phyloP scores from a whole-genome alignment of 768 basidiomycete genomes.

The Phylloporus arenicola region DNA sequence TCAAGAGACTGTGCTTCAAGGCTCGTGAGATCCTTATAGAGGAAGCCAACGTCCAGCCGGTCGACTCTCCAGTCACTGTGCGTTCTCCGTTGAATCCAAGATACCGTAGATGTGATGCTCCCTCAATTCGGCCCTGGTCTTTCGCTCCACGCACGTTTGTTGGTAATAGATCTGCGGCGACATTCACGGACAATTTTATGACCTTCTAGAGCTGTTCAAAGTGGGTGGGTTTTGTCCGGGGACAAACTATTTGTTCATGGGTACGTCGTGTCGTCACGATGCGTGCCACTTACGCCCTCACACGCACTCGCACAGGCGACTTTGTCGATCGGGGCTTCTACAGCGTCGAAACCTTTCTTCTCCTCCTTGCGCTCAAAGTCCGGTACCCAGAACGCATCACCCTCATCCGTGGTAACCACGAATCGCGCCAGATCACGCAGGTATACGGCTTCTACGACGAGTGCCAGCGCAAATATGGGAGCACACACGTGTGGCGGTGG shows the following conservation, averaged over 20 bases:
- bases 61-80: conserved; percentile 94
- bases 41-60: conserved; percentile 94
- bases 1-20: conserved; percentile 91
- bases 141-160: neutral
- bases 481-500: conserved; percentile 93
- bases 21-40: conserved; percentile 96
- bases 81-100: conserved; percentile 26
- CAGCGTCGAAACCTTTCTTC: conserved; percentile 92
- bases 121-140: neutral
- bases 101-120: conserved; percentile 2
- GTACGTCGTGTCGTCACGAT: conserved; percentile 37
- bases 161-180: conserved; percentile 77
- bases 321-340: conserved; percentile 98
- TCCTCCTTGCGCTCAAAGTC: conserved; percentile 92
- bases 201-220: conserved; percentile 92
- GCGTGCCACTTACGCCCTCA: neutral
- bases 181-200: conserved; percentile 97
- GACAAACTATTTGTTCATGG: conserved; percentile 96
- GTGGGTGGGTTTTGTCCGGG: conserved; percentile 90
- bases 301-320: conserved; percentile 55
- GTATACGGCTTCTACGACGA: conserved; percentile 95
- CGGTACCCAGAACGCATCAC: conserved; percentile 97
- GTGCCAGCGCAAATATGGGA: conserved; percentile 93
- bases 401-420: conserved; percentile 96
- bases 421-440: conserved; percentile 95